Conservation (phyloP, 257 asterid species). For the Ligustrum vulgare region DNA sequence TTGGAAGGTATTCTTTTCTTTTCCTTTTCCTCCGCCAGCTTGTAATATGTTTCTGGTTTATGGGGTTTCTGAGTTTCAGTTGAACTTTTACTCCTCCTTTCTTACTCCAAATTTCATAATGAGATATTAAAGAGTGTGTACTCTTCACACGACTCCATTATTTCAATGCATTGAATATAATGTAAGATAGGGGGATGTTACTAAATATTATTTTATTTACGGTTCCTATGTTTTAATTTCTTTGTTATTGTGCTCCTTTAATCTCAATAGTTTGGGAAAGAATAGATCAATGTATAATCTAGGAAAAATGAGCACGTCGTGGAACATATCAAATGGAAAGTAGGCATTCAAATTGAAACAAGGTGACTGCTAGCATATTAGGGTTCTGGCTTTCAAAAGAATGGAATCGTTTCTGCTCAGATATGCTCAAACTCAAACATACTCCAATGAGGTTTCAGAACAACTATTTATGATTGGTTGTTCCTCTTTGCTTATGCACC, state of each 20-base stretch:
- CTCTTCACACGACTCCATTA: not conserved
- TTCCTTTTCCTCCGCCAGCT: constrained; percentile 25
- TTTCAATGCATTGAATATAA: too few species aligned
- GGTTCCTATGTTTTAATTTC: not conserved
- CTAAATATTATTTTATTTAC: not conserved
- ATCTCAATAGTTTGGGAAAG: constrained; percentile 10
- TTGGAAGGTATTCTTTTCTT: constrained; percentile 69
- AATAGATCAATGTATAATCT: not conserved
- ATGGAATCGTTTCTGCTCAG: not conserved
- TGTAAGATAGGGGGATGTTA: too few species aligned
- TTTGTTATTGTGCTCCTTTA: constrained; percentile 9
- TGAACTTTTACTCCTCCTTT: constrained; percentile 1
- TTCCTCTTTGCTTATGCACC: not conserved
- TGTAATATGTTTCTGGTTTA: constrained; percentile 8
- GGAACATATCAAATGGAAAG: constrained; percentile 2
- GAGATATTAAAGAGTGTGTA: not conserved
- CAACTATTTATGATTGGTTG: not conserved
- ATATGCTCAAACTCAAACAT: not conserved
- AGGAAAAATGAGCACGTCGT: not conserved
- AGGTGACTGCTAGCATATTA: not conserved
- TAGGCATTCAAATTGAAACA: constrained; percentile 8
- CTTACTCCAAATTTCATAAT: constrained; percentile 1
- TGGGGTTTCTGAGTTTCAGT: constrained; percentile 13
- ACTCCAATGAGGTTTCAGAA: not conserved
- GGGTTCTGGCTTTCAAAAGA: not conserved